phyloP scores from a whole-genome alignment of 2,329 filamentous ascomycete species.

The Myrmaecium sp. region DNA sequence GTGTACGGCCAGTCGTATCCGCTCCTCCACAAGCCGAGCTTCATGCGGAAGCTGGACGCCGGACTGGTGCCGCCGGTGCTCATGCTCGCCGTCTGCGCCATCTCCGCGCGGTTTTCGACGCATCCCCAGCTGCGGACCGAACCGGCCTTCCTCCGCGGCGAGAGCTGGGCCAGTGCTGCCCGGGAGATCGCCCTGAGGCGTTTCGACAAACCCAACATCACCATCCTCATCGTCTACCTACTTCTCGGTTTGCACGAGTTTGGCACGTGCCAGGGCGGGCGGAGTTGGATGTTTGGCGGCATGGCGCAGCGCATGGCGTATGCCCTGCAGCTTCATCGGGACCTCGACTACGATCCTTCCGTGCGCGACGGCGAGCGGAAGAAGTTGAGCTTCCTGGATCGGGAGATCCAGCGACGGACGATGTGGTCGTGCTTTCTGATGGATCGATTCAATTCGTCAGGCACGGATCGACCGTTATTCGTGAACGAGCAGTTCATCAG shows the following conservation, averaged over 20 bases:
- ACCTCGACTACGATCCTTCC: conserved; percentile 66
- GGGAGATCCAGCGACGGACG: conserved; percentile 77
- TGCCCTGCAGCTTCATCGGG: conserved; percentile 81
- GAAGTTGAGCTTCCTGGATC: conserved; percentile 74
- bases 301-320: conserved; percentile 96
- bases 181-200: conserved; percentile 71
- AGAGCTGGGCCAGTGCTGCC: conserved; percentile 80
- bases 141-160: conserved; percentile 72
- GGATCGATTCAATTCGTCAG: conserved; percentile 94
- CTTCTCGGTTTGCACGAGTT: conserved; percentile 88
- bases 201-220: conserved; percentile 92
- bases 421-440: conserved; percentile 99
- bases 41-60: conserved; percentile 72
- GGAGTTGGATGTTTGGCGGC: conserved; percentile 90
- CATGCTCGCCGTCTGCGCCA: conserved; percentile 82
- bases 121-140: conserved; percentile 64
- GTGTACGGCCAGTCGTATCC: conserved; percentile 93
- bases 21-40: conserved; percentile 88
- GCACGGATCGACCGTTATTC: conserved; percentile 81
- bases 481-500: conserved; percentile 78
- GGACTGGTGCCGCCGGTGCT: conserved; percentile 77
- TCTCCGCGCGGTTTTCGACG: conserved; percentile 86
- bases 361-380: conserved; percentile 39
- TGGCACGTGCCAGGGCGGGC: conserved; percentile 86
- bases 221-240: conserved; percentile 78